These are phyloP conservation scores for Tolypocladium tundrense DNA, from an alignment of 2,329 filamentous ascomycete species.

Conservation along the genomic window DNA sequence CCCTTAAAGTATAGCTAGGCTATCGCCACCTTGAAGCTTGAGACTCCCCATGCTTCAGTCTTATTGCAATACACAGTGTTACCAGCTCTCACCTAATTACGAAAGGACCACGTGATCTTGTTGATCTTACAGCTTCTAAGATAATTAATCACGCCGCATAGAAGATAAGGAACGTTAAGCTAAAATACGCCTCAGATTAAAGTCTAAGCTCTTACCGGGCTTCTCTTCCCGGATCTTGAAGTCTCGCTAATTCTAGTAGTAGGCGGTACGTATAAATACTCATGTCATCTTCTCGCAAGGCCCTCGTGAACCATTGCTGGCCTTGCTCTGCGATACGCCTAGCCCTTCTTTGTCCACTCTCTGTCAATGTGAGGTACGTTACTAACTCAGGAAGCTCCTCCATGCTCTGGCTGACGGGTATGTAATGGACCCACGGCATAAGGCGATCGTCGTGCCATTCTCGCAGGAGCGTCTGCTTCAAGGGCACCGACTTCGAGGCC, in stretches of 20 bases:
- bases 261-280: constrained; percentile 51
- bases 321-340: constrained; percentile 42
- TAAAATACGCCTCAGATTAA: too few species aligned
- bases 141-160: too few species aligned
- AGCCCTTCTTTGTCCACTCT: constrained; percentile 36
- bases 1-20: too few species aligned
- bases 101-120: too few species aligned
- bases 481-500: constrained; percentile 31
- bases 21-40: too few species aligned
- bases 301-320: constrained; percentile 41
- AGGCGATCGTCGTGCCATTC: constrained; percentile 51
- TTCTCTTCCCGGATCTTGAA: constrained; percentile 21
- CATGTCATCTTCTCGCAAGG: constrained; percentile 48
- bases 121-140: too few species aligned
- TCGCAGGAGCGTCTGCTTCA: constrained; percentile 41
- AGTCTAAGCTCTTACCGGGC: neutral
- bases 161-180: too few species aligned
- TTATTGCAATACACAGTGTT: too few species aligned
- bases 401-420: constrained; percentile 39
- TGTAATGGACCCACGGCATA: constrained; percentile 45
- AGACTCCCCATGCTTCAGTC: too few species aligned
- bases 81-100: too few species aligned
- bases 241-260: constrained; percentile 42
- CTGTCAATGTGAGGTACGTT: constrained; percentile 30
- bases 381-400: constrained; percentile 43